phyloP scores from a whole-genome alignment of 306 rosid species.

The Rosa multiflora region DNA sequence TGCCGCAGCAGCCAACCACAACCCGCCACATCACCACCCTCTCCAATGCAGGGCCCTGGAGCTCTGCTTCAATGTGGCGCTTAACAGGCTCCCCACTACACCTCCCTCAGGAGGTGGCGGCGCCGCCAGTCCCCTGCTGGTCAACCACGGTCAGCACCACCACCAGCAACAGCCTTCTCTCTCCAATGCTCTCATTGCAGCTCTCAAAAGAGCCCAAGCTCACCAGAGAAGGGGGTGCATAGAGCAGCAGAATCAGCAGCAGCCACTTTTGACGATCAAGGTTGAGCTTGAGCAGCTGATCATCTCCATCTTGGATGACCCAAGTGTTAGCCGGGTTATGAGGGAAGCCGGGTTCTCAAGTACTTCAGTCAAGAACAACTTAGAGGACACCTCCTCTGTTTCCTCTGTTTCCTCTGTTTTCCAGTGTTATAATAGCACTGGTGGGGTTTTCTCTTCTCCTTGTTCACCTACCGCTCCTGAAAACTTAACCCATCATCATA shows the following conservation, averaged over 20 bases:
- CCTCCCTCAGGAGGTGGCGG: slow-evolving; percentile 21
- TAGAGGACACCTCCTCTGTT: slow-evolving; percentile 49
- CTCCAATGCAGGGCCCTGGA: slow-evolving; percentile 95
- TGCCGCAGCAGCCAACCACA: slow-evolving; percentile 8
- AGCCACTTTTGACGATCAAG: slow-evolving; percentile 66
- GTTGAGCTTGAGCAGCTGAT: slow-evolving; percentile 89
- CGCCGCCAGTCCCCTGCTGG: slow-evolving; percentile 37
- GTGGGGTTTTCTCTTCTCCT: slow-evolving; percentile 83
- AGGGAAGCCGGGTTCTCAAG: slow-evolving; percentile 96
- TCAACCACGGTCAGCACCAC: slow-evolving; percentile 28
- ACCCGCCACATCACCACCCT: slow-evolving; percentile 58
- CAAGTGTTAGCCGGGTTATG: slow-evolving; percentile 96
- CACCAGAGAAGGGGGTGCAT: slow-evolving; percentile 96
- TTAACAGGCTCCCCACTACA: slow-evolving; percentile 77
- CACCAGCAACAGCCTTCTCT: slow-evolving; percentile 57
- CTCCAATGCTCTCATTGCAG: slow-evolving; percentile 93
- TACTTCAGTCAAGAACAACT: slow-evolving; percentile 61
- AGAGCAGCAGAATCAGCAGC: slow-evolving; percentile 75
- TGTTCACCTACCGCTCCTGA: slow-evolving; percentile 65
- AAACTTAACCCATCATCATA: slow-evolving; percentile 25
- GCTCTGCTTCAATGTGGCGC: slow-evolving; percentile 97
- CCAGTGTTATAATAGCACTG: slow-evolving; percentile 52
- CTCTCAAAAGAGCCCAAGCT: slow-evolving; percentile 90
- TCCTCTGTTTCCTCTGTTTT: slow-evolving; percentile 65
- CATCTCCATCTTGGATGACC: slow-evolving; percentile 88